Percentiles rank a stretch among this genome's conserved stretches.
These are phyloP conservation scores for Adenanthera pavonina DNA, from an alignment of 306 rosid genomes.

Conservation along the genomic window DNA sequence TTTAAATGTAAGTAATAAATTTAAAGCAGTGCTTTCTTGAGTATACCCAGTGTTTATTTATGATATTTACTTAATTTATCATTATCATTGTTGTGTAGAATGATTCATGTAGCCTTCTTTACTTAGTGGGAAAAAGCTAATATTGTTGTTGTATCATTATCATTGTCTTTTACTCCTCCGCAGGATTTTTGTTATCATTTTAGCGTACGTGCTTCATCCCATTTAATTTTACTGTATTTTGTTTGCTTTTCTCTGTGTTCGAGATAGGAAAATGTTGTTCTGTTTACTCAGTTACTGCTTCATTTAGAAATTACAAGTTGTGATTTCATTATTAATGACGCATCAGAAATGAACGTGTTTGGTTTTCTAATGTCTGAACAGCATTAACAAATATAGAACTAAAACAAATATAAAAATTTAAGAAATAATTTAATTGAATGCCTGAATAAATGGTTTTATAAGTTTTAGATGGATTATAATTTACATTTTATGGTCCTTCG, in stretches of 20 bases:
- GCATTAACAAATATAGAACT: not conserved
- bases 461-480: not conserved
- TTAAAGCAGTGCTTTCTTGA: not conserved
- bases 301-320: not conserved
- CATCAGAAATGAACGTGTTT: too few relatives aligned
- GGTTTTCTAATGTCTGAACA: not conserved
- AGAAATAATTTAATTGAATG: not conserved
- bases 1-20: not conserved
- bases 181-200: not conserved
- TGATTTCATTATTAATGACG: not conserved
- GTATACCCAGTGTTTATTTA: not conserved
- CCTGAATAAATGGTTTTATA: not conserved
- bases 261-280: not conserved
- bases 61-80: not conserved
- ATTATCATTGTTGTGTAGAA: too few relatives aligned
- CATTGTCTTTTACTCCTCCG: too few relatives aligned
- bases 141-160: too few relatives aligned
- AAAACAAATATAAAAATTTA: not conserved
- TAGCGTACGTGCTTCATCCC: not conserved
- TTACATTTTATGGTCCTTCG: not conserved
- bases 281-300: not conserved
- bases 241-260: not conserved
- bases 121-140: too few relatives aligned
- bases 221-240: not conserved
- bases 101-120: too few relatives aligned